These are phyloP conservation scores for Colletotrichum sp. DNA, from an alignment of 2,329 filamentous ascomycete species.

Conservation along the genomic window DNA sequence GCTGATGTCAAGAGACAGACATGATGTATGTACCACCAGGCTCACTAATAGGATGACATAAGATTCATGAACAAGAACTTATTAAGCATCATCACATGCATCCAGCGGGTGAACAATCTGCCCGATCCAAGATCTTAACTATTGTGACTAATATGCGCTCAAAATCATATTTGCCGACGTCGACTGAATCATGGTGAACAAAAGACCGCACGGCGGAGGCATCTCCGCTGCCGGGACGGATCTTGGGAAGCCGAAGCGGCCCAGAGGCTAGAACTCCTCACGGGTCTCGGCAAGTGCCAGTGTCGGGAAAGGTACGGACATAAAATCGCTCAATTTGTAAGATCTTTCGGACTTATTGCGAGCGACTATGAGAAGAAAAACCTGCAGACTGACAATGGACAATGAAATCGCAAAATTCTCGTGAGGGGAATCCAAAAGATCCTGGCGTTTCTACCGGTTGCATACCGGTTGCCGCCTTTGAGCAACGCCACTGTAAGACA, in stretches of 20 bases:
- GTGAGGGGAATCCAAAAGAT: background rate
- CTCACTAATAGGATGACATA: background rate
- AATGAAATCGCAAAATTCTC: background rate
- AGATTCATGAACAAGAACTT: background rate
- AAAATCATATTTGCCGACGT: background rate
- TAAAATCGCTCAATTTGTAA: conserved; percentile 8
- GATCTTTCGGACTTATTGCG: background rate
- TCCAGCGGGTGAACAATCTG: background rate
- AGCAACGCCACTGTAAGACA: background rate
- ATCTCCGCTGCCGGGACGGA: background rate
- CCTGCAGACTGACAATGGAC: background rate
- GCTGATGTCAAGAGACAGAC: background rate
- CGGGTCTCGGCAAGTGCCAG: background rate
- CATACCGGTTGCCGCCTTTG: background rate
- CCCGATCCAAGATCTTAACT: background rate
- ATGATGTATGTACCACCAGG: background rate
- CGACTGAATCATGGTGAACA: background rate
- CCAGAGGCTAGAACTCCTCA: background rate
- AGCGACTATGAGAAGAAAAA: background rate
- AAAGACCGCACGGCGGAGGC: background rate
- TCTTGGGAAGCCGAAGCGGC: background rate
- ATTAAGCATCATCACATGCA: background rate
- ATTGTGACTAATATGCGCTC: background rate
- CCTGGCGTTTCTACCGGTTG: background rate
- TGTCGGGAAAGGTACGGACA: background rate